Evolutionary conservation across 495 filamentous ascomycete genomes (phyloP), one percentile per base, ranked within the genome.

Genomic region (Hypoxylon trugodes): DNA sequence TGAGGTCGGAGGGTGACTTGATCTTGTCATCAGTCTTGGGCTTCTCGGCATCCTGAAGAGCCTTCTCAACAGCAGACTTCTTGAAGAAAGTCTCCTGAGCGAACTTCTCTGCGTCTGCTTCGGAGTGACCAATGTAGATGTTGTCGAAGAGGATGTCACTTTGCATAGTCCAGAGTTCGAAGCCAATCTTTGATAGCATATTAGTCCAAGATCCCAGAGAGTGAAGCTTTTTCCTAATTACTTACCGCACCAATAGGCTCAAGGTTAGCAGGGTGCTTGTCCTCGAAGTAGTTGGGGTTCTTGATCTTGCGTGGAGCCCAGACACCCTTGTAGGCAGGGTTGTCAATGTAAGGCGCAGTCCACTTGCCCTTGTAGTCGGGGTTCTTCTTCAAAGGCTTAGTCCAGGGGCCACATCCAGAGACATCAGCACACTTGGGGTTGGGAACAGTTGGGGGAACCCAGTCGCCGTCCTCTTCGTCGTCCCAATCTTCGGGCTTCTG

Each of bases 141-240:
- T 99, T 99, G 87, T 98, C 92, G 72, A 99, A 99, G 68, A 97
- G 88, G 65, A 98, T 97, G 76, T 97, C 90, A 77, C 88, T 96
- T 74, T 97, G 95, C 95, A 98, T 98, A 69, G 96, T 98, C 95
- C 95, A 98, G 80, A 98, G 91, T 79, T 98, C 96, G 69, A 97
- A 97, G 69, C 95, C 94, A 81, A 97, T 91, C 88, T 92, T 71
- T 6, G 40, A 53, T 6, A 16, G 48, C 15, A 58, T 26, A 59
- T 73, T 60, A 72, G 69, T 49, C 53, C 19, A 6, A 25, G 19
- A 13, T 18, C 13, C 19, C 8, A 19, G 8, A 32, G 13, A 7
- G 24, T 16, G 21, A 19, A 6, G 24, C 19, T 1, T 21, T 38
- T 30, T 33, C 16, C 42, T 25, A 32, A 38, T 41, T 13, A 88